phyloP scores from a whole-genome alignment of 352 stramenopile species.

The Pythium monospermum region DNA sequence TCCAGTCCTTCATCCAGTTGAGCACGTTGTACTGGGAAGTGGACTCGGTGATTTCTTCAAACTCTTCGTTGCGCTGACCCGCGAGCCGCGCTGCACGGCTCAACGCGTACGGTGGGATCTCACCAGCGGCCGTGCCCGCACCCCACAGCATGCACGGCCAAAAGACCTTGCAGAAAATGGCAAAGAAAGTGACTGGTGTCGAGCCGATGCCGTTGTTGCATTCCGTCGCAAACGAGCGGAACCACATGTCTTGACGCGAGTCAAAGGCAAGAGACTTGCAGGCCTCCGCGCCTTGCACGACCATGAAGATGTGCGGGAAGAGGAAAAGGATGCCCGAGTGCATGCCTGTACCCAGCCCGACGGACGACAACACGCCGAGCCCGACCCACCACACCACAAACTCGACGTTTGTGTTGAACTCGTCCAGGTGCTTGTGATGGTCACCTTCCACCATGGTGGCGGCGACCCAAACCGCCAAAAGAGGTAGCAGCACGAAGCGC shows the following conservation, averaged over 20 bases:
- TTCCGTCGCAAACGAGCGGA: conserved; percentile 73
- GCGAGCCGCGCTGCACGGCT: conserved; percentile 80
- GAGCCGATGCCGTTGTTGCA: conserved; percentile 40
- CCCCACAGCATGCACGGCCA: conserved; percentile 89
- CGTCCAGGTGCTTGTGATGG: conserved; percentile 70
- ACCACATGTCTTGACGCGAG: conserved; percentile 88
- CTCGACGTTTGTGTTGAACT: conserved; percentile 80
- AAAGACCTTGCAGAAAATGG: conserved; percentile 90
- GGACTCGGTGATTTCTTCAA: conserved; percentile 82
- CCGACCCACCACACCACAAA: conserved; percentile 93
- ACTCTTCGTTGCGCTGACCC: conserved; percentile 86
- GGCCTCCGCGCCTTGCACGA: conserved; percentile 84
- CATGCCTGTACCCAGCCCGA: conserved; percentile 93
- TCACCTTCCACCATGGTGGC: conserved; percentile 65
- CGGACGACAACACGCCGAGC: conserved; percentile 90
- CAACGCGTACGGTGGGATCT: conserved; percentile 94
- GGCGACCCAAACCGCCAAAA: conserved; percentile 58
- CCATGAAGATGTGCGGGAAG: conserved; percentile 94
- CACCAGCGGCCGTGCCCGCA: conserved; percentile 89
- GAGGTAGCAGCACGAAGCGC: conserved; percentile 71
- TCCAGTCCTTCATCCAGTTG: conserved; percentile 91
- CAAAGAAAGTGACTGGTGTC: conserved; percentile 67
- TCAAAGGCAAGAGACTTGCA: conserved; percentile 88
- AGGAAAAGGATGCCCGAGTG: conserved; percentile 94
- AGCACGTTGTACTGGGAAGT: conserved; percentile 85